Evolutionary conservation across 2,329 filamentous ascomycete genomes (phyloP).

Genomic region (Ophioceras dolichostomum): DNA sequence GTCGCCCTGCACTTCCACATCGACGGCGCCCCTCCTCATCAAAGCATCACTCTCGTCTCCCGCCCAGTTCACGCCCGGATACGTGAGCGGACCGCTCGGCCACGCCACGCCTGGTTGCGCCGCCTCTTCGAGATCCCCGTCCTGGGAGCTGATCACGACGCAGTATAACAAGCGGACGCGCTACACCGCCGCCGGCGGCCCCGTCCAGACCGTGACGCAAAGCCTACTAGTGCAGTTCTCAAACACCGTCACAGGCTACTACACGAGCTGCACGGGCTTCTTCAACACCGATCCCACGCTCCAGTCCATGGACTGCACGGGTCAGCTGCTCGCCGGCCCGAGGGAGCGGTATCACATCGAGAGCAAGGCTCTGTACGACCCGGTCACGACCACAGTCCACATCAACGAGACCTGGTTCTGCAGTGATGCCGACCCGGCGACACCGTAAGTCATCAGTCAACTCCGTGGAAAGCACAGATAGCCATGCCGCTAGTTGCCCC

Average conservation of each 20-base stretch:
- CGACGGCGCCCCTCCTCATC: background rate
- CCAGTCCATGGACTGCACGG: constrained; percentile 3
- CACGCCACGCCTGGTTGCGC: constrained; percentile 10
- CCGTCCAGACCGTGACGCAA: background rate
- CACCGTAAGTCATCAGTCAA: constrained; percentile 7
- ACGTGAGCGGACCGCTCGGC: constrained; percentile 10
- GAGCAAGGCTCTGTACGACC: constrained; percentile 10
- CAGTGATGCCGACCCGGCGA: constrained; percentile 10
- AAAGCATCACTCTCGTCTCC: constrained; percentile 3
- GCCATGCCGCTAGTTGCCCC: too few species aligned
- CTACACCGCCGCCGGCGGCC: background rate
- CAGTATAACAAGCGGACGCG: background rate
- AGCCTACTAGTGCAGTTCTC: constrained; percentile 10
- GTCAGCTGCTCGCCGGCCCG: constrained; percentile 5
- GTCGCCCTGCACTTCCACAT: background rate
- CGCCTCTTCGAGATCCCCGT: constrained; percentile 1
- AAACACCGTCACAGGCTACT: constrained; percentile 11
- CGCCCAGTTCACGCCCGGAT: constrained; percentile 10
- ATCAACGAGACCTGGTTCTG: constrained; percentile 15
- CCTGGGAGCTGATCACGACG: background rate
- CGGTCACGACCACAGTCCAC: constrained; percentile 6
- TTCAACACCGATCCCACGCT: constrained; percentile 1
- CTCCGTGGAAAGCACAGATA: too few species aligned
- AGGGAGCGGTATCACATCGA: constrained; percentile 7
- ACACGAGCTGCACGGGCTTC: constrained; percentile 11